Percentiles rank a stretch among this genome's conserved stretches.
These are phyloP conservation scores for Fusarium sp. DNA, from an alignment of 2,329 filamentous ascomycete species.

Conservation along the genomic window DNA sequence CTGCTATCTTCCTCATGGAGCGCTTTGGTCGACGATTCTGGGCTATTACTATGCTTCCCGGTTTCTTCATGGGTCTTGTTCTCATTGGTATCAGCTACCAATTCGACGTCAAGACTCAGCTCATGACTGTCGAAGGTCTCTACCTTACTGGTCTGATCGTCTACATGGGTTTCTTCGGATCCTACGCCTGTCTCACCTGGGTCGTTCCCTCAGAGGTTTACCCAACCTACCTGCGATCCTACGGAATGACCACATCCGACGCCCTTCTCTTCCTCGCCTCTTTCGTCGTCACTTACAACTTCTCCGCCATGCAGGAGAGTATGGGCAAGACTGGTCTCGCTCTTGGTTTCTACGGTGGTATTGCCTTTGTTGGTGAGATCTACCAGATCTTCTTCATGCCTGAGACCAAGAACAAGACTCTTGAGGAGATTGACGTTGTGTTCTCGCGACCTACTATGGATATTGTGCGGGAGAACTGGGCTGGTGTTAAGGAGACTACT, in stretches of 20 bases:
- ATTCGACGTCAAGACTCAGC: constrained; percentile 59
- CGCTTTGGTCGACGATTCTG: constrained; percentile 78
- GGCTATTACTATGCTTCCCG: constrained; percentile 77
- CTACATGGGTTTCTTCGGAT: constrained; percentile 76
- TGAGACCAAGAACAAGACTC: constrained; percentile 74
- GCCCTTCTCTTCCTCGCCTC: constrained; percentile 76
- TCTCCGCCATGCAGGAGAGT: constrained; percentile 74
- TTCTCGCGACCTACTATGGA: constrained; percentile 72
- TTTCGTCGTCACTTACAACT: constrained; percentile 82
- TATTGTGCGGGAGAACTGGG: constrained; percentile 69
- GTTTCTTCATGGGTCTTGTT: constrained; percentile 76
- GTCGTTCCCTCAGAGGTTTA: constrained; percentile 76
- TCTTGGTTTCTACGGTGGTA: constrained; percentile 79
- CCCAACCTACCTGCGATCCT: constrained; percentile 76
- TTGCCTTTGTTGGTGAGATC: constrained; percentile 75
- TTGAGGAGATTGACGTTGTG: constrained; percentile 77
- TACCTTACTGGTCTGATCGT: constrained; percentile 75
- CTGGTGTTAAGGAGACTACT: constrained; percentile 49
- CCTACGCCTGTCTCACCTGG: constrained; percentile 73
- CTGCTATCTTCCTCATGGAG: constrained; percentile 77
- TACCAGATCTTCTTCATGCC: constrained; percentile 82
- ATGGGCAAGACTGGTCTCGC: constrained; percentile 74
- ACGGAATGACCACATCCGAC: constrained; percentile 78
- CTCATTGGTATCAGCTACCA: constrained; percentile 74
- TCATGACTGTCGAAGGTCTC: constrained; percentile 63